A percentile compares a stretch with the other conserved stretches of the same genome.
Evolutionary conservation across 495 filamentous ascomycete genomes (phyloP).

Genomic region (Articulospora tetracladia): DNA sequence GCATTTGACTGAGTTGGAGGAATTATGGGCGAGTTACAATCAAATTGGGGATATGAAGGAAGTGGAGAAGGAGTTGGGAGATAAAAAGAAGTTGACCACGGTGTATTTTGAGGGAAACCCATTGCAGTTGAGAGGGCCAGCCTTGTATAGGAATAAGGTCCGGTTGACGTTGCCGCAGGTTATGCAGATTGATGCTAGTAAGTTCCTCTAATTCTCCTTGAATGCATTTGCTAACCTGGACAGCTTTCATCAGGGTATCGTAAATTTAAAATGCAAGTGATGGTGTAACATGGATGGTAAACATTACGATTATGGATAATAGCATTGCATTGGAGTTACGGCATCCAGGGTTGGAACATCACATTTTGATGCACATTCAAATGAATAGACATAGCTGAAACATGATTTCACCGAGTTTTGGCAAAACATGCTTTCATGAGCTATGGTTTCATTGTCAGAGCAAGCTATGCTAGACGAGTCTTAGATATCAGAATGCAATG

Average conservation of each 20-base stretch:
- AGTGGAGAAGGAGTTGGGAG: constrained; percentile 72
- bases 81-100: constrained; percentile 77
- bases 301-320: not conserved
- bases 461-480: not conserved
- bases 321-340: constrained; percentile 10
- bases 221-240: constrained; percentile 1
- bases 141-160: constrained; percentile 91
- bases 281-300: not conserved
- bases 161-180: constrained; percentile 81
- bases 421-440: not conserved
- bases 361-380: not conserved
- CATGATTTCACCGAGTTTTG: too few species aligned
- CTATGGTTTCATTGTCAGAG: not conserved
- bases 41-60: constrained; percentile 74
- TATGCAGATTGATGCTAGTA: constrained; percentile 94
- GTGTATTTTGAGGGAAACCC: constrained; percentile 99
- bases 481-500: not conserved
- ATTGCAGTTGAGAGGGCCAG: constrained; percentile 68
- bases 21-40: constrained; percentile 94
- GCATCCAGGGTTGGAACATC: not conserved
- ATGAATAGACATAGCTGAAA: not conserved
- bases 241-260: constrained; percentile 25
- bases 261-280: constrained; percentile 6
- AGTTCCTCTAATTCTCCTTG: constrained; percentile 37
- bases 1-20: constrained; percentile 68